Percentiles rank a stretch among this genome's conserved stretches.
Evolutionary conservation across 2,329 filamentous ascomycete species (phyloP).

Genomic region (Clonostachys byssicola): DNA sequence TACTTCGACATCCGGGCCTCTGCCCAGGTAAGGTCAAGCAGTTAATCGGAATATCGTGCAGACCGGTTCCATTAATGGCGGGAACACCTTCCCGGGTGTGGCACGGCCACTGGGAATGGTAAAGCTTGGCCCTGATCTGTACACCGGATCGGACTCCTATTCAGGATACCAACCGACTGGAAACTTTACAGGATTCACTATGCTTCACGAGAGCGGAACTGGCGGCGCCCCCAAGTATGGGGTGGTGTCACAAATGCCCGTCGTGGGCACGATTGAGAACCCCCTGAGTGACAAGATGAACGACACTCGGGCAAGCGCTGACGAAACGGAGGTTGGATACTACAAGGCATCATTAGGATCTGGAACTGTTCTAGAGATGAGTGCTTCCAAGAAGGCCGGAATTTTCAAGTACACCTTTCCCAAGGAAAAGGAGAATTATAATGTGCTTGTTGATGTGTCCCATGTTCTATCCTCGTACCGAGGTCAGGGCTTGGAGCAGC

Average conservation of each 20-base stretch:
- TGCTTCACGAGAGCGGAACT: slow-evolving; percentile 65
- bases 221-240: slow-evolving; percentile 69
- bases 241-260: slow-evolving; percentile 56
- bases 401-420: slow-evolving; percentile 61
- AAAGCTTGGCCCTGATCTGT: slow-evolving; percentile 44
- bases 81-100: slow-evolving; percentile 47
- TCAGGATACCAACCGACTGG: slow-evolving; percentile 47
- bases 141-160: slow-evolving; percentile 44
- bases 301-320: slow-evolving; percentile 44
- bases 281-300: slow-evolving; percentile 51
- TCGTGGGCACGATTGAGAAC: slow-evolving; percentile 43
- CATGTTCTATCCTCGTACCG: slow-evolving; percentile 61
- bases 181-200: slow-evolving; percentile 54
- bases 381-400: slow-evolving; percentile 50
- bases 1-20: no score
- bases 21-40: background rate
- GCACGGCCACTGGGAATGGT: slow-evolving; percentile 41
- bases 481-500: slow-evolving; percentile 56
- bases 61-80: slow-evolving; percentile 39
- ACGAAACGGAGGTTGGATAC: slow-evolving; percentile 54
- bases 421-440: slow-evolving; percentile 20
- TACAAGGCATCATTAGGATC: slow-evolving; percentile 53
- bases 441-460: slow-evolving; percentile 60
- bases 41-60: slow-evolving; percentile 8
- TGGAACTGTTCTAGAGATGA: slow-evolving; percentile 52